phyloP scores from a whole-genome alignment of 306 rosid species.

The Cucumis melo region DNA sequence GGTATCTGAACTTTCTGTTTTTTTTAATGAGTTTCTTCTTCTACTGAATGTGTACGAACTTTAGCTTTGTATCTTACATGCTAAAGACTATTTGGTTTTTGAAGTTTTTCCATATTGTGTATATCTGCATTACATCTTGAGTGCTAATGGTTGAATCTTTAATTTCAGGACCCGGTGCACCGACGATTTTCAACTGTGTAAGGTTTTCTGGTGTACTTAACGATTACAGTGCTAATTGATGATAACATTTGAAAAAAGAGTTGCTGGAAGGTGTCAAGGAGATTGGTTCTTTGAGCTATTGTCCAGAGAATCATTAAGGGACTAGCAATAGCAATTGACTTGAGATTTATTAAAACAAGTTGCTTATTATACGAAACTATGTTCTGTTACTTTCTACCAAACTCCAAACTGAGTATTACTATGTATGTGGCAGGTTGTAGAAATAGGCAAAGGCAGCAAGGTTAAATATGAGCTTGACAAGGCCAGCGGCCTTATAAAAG shows the following conservation, averaged over 20 bases:
- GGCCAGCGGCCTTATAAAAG: constrained; percentile 82
- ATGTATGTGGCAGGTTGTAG: constrained; percentile 54
- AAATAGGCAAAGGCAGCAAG: constrained; percentile 90
- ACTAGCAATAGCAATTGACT: background rate
- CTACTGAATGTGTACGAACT: background rate
- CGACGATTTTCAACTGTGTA: constrained; percentile 81
- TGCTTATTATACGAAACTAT: background rate
- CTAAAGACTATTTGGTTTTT: too few species aligned
- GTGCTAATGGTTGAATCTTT: background rate
- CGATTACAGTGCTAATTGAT: background rate
- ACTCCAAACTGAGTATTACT: background rate
- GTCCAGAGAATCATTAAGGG: background rate
- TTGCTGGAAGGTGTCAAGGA: background rate
- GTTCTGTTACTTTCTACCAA: background rate
- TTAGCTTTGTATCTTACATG: background rate
- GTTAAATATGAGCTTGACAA: constrained; percentile 96
- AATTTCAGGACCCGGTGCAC: constrained; percentile 94
- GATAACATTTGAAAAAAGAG: background rate
- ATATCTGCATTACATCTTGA: background rate
- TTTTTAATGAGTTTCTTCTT: background rate
- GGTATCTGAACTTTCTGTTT: constrained; percentile 22
- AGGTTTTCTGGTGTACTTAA: constrained; percentile 15
- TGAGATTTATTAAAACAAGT: background rate
- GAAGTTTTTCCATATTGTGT: background rate
- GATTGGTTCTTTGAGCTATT: background rate